Base-by-base conservation (phyloP, 1,284 basidiomycete genomes). In the Xerocomus nothofagi region DNA sequence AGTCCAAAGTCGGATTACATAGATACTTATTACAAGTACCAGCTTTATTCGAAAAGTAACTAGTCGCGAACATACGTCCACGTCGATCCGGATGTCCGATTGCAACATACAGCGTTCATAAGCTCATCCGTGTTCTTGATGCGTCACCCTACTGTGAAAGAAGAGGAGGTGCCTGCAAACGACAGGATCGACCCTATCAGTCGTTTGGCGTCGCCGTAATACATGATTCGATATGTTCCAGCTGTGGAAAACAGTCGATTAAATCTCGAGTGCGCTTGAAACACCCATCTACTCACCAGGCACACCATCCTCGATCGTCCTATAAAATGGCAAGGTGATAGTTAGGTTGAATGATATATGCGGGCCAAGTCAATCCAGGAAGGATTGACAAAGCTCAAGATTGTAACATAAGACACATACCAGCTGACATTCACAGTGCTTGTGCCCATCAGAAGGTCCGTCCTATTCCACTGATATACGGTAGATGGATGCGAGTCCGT, bases 401-500 rank as follows among this genome's bases (percentile, higher is more conserved):
- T 17, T 17, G 26, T 15, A 12, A 38, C 79, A 65, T 60, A 84
- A n/a, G n/a, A n/a, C n/a, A n/a, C n/a, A n/a, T n/a, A n/a, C 84
- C 84, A 87, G 39, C 79, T 77, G 50, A 87, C 72, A 42, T 78
- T 79, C 32, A 87, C 85, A 6, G 74, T 77, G 59, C 84, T 88
- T 26, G 76, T 81, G 3, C 79, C 83, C 29, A 80, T 64, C 57
- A 85, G 78, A 1, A 71, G 73, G 67, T 68, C 82, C 6, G 74
- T 80, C 63, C 84, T 73, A 23, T 61, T 68, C 90, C 90, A 92
- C 49, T 77, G 73, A 64, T 80, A 89, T 18, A 74, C 77, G 2
- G 90, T 91, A 8, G 87, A 90, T 26, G 87, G 86, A 65, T 91
- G 89, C 12, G 88, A 89, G 67, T 93, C 90, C 3, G 86, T 84